Percentiles rank a stretch among this genome's conserved stretches.
phyloP scores from a whole-genome alignment of 192 early-diverging fungal species.

The Haplosporangium gracile region DNA sequence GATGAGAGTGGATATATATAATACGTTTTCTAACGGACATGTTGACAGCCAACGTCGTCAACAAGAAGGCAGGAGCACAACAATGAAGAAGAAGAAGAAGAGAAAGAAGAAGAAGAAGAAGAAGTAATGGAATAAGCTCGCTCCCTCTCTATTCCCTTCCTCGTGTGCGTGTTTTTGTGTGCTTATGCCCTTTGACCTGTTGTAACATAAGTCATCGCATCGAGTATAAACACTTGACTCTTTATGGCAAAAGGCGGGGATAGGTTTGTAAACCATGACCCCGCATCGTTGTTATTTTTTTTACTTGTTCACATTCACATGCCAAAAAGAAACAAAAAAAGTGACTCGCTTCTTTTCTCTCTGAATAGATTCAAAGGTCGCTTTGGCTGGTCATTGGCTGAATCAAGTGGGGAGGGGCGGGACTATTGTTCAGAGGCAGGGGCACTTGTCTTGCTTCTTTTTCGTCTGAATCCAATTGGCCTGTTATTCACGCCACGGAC shows the following conservation, averaged over 20 bases:
- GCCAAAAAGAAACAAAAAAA: background rate
- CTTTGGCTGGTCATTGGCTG: slow-evolving; percentile 14
- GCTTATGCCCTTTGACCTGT: no score
- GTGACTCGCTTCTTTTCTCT: background rate
- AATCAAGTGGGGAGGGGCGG: background rate
- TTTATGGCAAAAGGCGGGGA: slow-evolving; percentile 6
- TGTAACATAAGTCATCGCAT: background rate
- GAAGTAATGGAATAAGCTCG: no score
- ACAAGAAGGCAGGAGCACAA: background rate
- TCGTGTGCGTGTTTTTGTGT: no score
- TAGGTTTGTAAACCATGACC: background rate
- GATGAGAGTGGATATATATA: background rate
- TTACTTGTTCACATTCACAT: background rate
- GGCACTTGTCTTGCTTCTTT: background rate
- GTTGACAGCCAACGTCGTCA: background rate
- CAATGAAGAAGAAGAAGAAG: background rate
- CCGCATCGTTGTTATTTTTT: background rate
- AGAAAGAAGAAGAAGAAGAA: background rate
- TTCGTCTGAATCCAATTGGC: background rate
- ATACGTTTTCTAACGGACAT: background rate
- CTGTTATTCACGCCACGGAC: background rate
- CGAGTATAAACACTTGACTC: background rate
- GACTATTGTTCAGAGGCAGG: background rate
- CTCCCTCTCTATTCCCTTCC: no score
- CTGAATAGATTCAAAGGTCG: slow-evolving; percentile 1